Conservation (phyloP, 768 basidiomycete genomes). For the Suillus plorans region DNA sequence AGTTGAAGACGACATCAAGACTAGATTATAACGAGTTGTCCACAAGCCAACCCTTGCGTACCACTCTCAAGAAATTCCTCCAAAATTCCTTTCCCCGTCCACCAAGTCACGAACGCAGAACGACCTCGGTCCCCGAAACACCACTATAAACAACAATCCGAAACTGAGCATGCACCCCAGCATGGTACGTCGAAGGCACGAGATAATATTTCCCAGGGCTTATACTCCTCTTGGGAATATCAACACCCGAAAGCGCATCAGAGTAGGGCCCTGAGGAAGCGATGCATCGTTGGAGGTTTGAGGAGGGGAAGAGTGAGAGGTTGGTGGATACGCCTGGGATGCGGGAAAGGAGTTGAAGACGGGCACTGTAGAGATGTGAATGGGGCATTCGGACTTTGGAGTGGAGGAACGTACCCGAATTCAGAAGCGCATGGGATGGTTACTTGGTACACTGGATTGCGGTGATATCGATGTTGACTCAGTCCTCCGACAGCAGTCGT, state of each 20-base stretch:
- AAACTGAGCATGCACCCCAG: constrained; percentile 32
- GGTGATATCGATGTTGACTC: constrained; percentile 57
- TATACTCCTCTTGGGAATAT: constrained; percentile 51
- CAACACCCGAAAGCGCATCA: constrained; percentile 72
- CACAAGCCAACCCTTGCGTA: too few relatives aligned
- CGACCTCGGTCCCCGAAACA: not conserved
- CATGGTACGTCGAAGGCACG: constrained; percentile 71
- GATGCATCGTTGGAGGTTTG: constrained; percentile 40
- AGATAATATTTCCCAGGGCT: constrained; percentile 65
- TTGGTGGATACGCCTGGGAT: constrained; percentile 52
- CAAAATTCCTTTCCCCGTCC: too few relatives aligned
- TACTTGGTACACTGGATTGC: constrained; percentile 71
- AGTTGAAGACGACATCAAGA: too few relatives aligned
- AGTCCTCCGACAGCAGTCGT: constrained; percentile 69
- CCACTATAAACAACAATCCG: not conserved
- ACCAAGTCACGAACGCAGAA: not conserved
- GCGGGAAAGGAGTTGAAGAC: constrained; percentile 57
- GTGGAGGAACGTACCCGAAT: constrained; percentile 47
- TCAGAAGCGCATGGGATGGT: constrained; percentile 50
- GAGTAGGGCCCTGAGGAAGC: constrained; percentile 80
- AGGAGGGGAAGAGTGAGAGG: constrained; percentile 52
- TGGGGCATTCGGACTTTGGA: not conserved
- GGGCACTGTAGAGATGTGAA: constrained; percentile 48
- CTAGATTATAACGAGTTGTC: too few relatives aligned
- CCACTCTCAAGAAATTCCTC: too few relatives aligned